Conservation (phyloP, 2,329 filamentous ascomycete genomes). For the Cercospora zeina region DNA sequence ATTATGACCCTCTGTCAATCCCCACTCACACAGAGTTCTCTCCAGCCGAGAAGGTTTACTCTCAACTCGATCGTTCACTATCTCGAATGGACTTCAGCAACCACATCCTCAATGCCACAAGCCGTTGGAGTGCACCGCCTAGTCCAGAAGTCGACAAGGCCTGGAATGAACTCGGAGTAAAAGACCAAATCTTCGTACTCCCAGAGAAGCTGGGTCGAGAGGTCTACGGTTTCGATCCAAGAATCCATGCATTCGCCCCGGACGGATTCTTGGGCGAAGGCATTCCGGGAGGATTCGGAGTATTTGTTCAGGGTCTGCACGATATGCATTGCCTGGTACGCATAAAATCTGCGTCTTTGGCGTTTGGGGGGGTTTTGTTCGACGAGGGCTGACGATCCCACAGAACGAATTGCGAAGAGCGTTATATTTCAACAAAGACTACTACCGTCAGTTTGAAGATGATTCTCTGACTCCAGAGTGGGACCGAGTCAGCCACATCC, state of each 20-base stretch:
- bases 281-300: constrained; percentile 5
- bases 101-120: constrained; percentile 2
- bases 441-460: constrained; percentile 13
- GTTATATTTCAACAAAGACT: constrained; percentile 16
- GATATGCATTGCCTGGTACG: constrained; percentile 21
- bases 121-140: constrained; percentile 16
- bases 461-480: constrained; percentile 10
- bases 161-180: constrained; percentile 18
- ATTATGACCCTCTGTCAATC: background rate
- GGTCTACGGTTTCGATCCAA: constrained; percentile 12
- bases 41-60: background rate
- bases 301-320: constrained; percentile 12
- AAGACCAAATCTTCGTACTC: constrained; percentile 13
- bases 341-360: background rate
- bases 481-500: constrained; percentile 12
- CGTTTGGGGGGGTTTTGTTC: too few relatives aligned
- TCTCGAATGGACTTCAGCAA: constrained; percentile 18
- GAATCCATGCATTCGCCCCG: constrained; percentile 14
- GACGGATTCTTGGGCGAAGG: background rate
- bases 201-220: constrained; percentile 13
- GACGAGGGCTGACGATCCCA: background rate
- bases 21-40: background rate
- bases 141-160: constrained; percentile 19
- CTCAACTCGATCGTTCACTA: background rate
- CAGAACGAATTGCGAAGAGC: constrained; percentile 17